Percentiles rank a stretch among this genome's conserved stretches.
phyloP scores from a whole-genome alignment of 371 early-diverging fungal species.

The Haplosporangium sp. region DNA sequence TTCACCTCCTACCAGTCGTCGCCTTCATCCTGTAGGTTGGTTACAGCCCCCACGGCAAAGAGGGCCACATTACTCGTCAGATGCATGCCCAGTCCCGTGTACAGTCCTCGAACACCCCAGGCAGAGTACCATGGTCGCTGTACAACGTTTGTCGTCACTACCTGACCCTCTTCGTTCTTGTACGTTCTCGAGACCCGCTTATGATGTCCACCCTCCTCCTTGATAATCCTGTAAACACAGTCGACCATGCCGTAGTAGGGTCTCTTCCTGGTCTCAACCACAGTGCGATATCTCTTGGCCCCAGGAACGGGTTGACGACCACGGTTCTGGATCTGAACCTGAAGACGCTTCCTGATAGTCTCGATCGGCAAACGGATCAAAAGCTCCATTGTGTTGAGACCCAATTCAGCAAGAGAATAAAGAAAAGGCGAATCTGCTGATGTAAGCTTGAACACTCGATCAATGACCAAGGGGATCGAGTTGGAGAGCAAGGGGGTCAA shows the following conservation, averaged over 20 bases:
- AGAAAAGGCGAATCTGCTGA: slow-evolving; percentile 74
- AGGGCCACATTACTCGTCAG: slow-evolving; percentile 70
- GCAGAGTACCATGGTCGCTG: slow-evolving; percentile 59
- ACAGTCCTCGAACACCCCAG: slow-evolving; percentile 83
- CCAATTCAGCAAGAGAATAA: slow-evolving; percentile 75
- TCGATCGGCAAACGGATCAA: slow-evolving; percentile 88
- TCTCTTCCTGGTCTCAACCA: slow-evolving; percentile 76
- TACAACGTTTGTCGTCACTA: slow-evolving; percentile 13
- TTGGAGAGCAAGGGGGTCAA: slow-evolving; percentile 79
- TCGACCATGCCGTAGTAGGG: slow-evolving; percentile 90
- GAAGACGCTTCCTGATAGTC: slow-evolving; percentile 86
- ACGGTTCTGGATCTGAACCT: slow-evolving; percentile 73
- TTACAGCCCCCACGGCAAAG: slow-evolving; percentile 71
- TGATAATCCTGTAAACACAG: slow-evolving; percentile 79
- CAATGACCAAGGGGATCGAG: slow-evolving; percentile 77
- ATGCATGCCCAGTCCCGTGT: slow-evolving; percentile 83
- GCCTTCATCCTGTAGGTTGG: slow-evolving; percentile 70
- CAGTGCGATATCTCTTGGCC: slow-evolving; percentile 70
- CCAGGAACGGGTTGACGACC: slow-evolving; percentile 5
- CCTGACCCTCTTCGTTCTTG: slow-evolving; percentile 26
- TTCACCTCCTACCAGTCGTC: slow-evolving; percentile 46
- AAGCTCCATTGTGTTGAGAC: slow-evolving; percentile 73
- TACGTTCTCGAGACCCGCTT: slow-evolving; percentile 40
- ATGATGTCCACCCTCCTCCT: slow-evolving; percentile 81
- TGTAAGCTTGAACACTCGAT: slow-evolving; percentile 73